These are phyloP conservation scores for Vaccinium corymbosum DNA, from an alignment of 148 eudicot species.

Conservation along the genomic window DNA sequence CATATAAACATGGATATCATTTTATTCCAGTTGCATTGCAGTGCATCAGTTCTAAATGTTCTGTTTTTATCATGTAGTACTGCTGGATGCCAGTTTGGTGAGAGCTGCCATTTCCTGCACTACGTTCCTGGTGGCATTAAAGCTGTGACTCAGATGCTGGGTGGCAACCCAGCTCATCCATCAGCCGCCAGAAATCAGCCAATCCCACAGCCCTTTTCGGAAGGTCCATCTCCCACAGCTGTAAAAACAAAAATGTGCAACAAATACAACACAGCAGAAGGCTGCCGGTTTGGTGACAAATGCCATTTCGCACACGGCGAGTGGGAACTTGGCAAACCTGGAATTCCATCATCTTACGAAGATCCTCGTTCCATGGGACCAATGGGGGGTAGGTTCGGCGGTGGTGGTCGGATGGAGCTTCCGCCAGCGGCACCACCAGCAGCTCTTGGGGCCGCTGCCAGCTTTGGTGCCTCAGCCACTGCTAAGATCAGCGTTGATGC, in stretches of 20 bases:
- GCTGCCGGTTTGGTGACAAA: constrained; percentile 21
- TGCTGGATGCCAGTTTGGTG: constrained; percentile 21
- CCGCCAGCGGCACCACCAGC: not conserved
- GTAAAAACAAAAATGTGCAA: constrained; percentile 12
- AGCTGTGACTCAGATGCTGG: constrained; percentile 18
- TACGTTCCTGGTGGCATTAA: constrained; percentile 16
- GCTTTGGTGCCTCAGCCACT: constrained; percentile 16
- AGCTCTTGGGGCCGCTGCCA: constrained; percentile 14
- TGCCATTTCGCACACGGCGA: constrained; percentile 21
- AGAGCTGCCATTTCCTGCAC: constrained; percentile 18
- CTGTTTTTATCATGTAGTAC: constrained; percentile 11
- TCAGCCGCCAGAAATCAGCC: not conserved
- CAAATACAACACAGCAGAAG: constrained; percentile 19
- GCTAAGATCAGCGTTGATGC: constrained; percentile 22
- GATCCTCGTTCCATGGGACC: constrained; percentile 18
- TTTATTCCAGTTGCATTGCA: not conserved
- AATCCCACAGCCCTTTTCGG: constrained; percentile 9
- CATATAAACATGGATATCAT: not conserved
- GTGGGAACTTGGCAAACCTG: constrained; percentile 16
- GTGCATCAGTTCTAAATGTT: not conserved
- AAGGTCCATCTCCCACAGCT: not conserved
- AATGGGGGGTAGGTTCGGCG: constrained; percentile 8
- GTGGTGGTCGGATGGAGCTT: constrained; percentile 8
- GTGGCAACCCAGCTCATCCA: not conserved
- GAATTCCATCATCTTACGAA: constrained; percentile 4